Conservation (phyloP, 805 yeast species). For the Monosporozyma yasuniensis region DNA sequence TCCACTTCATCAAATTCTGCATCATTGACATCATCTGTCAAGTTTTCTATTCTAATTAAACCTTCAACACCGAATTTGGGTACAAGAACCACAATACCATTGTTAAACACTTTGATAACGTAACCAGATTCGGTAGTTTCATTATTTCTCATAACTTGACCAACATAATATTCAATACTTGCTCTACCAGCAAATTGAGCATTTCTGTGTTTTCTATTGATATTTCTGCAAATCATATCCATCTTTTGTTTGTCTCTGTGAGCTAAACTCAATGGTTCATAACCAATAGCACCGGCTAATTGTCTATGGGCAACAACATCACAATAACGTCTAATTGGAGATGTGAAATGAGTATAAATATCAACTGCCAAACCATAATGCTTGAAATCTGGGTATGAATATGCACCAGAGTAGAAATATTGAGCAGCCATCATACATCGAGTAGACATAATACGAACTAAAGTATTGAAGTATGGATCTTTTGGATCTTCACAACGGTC, state of each 20-base stretch:
- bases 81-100: constrained; percentile 89
- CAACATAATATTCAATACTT: constrained; percentile 93
- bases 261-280: constrained; percentile 69
- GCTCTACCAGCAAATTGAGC: constrained; percentile 99
- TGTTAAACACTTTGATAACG: constrained; percentile 82
- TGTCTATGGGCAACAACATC: constrained; percentile 97
- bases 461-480: constrained; percentile 87
- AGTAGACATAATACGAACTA: constrained; percentile 92
- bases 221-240: constrained; percentile 81
- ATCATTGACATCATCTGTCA: constrained; percentile 54
- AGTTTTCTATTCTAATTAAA: constrained; percentile 68
- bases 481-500: constrained; percentile 76
- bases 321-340: constrained; percentile 96
- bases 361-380: constrained; percentile 98
- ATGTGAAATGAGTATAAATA: constrained; percentile 95
- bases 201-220: constrained; percentile 89
- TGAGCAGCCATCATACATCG: constrained; percentile 99
- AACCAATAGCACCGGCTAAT: constrained; percentile 95
- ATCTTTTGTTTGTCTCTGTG: constrained; percentile 86
- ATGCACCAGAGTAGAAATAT: constrained; percentile 86
- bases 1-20: constrained; percentile 70
- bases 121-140: constrained; percentile 81
- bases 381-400: constrained; percentile 80
- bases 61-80: constrained; percentile 97
- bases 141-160: constrained; percentile 88